Conservation (phyloP, 192 early-diverging fungal species). For the Spinellus fusiger region DNA sequence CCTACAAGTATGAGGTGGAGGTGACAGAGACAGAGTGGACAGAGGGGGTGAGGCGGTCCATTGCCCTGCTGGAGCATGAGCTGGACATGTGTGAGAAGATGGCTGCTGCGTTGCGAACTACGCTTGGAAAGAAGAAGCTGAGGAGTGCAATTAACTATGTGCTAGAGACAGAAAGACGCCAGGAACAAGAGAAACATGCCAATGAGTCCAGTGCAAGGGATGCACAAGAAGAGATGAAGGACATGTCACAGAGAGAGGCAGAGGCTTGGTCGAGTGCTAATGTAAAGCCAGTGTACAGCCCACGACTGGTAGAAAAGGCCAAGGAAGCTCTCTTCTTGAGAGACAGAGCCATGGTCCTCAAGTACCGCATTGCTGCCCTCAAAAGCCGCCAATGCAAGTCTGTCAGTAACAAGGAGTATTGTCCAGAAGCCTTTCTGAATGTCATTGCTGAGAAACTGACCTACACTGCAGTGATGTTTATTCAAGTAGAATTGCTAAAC, state of each 20-base stretch:
- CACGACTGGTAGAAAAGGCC: conserved; percentile 71
- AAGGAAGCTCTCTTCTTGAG: conserved; percentile 74
- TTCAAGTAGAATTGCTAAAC: conserved; percentile 93
- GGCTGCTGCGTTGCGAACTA: conserved; percentile 63
- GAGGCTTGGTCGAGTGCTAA: no score
- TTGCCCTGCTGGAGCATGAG: conserved; percentile 69
- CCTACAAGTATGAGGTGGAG: conserved; percentile 97
- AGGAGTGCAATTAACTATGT: conserved; percentile 80
- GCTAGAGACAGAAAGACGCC: conserved; percentile 52
- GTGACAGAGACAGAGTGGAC: conserved; percentile 89
- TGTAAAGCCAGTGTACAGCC: conserved; percentile 57
- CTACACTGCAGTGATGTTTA: conserved; percentile 93
- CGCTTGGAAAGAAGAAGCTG: conserved; percentile 71
- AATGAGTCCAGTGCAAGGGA: conserved; percentile 6
- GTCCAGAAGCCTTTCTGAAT: conserved; percentile 90
- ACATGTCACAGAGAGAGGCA: no score
- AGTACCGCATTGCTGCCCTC: conserved; percentile 71
- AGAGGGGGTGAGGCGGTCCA: conserved; percentile 79
- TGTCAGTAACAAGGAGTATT: conserved; percentile 76
- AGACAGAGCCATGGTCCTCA: conserved; percentile 69
- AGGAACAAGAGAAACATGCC: conserved; percentile 29
- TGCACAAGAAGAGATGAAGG: neutral
- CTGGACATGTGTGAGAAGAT: conserved; percentile 69
- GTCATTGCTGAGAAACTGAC: conserved; percentile 95
- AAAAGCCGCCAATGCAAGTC: conserved; percentile 75